Base-by-base conservation (phyloP, 177 flowering plant genomes). In the Vitis hybrid region DNA sequence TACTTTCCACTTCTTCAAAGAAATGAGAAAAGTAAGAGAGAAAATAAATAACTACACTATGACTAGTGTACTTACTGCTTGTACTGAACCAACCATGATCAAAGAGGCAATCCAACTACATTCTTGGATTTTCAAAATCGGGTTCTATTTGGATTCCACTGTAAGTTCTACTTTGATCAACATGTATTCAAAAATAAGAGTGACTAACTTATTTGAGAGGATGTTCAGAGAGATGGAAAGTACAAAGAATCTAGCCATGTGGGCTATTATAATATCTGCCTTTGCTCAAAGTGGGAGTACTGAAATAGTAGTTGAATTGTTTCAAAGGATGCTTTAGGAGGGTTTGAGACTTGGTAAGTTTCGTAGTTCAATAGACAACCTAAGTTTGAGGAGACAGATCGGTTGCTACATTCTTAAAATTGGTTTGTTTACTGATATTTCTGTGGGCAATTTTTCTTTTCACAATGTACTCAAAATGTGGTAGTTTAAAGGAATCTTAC, bases 401-500 rank as follows among this genome's bases (percentile, higher is more conserved):
- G 94, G 90, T 57, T 72, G 88, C 69, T 83, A 80, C 67, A 68
- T 66, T 62, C 56, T 86, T 65, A 92, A 94, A 81, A 72, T 72
- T 64, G 90, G 90, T 15, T 39, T 90, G 66, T 19, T 69, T 4
- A 62, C 56, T 62, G 81, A 85, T 77, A 77, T 83, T 70, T 81
- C 84, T 60, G 94, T 87, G 10, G 86, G 85, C 6, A 79, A 90
- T 74, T 22, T 22, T 22, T 22, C 22, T 22, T 22, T 22, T 22
- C 22, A 22, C 22, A 22, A 22, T 22, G 22, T 92, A 92, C 81
- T 91, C 97, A 31, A 90, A 89, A 69, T 91, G 92, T 75, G 88
- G 86, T 56, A 61, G 79, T 67, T 69, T 94, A 68, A 83, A 79
- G 67, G 94, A 90, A 65, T 87, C 93, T 62, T 81, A 73, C 61